Evolutionary conservation across 192 early-diverging fungal genomes (phyloP).

Genomic region (Backusella circina): DNA sequence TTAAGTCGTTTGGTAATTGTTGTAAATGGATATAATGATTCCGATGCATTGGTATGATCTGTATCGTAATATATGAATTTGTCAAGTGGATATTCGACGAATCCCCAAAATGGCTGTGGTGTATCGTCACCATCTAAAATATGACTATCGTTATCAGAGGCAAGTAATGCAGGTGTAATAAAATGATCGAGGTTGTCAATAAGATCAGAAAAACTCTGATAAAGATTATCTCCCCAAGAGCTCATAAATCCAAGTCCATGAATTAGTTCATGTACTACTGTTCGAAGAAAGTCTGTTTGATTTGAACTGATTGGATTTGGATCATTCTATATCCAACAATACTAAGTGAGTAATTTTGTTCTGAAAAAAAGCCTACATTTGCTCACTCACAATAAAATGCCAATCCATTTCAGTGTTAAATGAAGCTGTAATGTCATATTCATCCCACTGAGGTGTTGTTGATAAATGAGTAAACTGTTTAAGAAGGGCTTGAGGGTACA

Average conservation of each 20-base stretch:
- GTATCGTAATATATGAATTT: constrained; percentile 6
- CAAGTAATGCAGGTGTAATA: constrained; percentile 19
- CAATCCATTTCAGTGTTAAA: constrained; percentile 35
- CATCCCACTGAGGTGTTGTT: constrained; percentile 12
- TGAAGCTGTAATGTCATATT: constrained; percentile 33
- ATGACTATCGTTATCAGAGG: constrained; percentile 2
- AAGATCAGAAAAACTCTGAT: constrained; percentile 11
- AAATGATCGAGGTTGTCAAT: constrained; percentile 13
- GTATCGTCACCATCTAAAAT: background rate
- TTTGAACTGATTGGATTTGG: constrained; percentile 1
- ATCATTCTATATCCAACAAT: constrained; percentile 14
- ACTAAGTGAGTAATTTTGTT: background rate
- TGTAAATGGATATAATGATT: constrained; percentile 10
- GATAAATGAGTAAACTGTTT: constrained; percentile 32
- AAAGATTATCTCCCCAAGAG: constrained; percentile 29
- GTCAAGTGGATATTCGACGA: constrained; percentile 34
- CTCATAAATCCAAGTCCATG: constrained; percentile 44
- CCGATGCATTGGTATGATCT: background rate
- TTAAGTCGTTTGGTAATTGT: constrained; percentile 11
- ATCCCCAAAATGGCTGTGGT: constrained; percentile 30
- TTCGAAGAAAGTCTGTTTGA: constrained; percentile 39
- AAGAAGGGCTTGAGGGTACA: constrained; percentile 41
- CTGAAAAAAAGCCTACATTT: background rate
- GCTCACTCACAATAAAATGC: constrained; percentile 27
- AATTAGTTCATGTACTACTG: constrained; percentile 37